Base-by-base conservation (phyloP, 2,329 filamentous ascomycete species). In the Clarireedia hainanense region DNA sequence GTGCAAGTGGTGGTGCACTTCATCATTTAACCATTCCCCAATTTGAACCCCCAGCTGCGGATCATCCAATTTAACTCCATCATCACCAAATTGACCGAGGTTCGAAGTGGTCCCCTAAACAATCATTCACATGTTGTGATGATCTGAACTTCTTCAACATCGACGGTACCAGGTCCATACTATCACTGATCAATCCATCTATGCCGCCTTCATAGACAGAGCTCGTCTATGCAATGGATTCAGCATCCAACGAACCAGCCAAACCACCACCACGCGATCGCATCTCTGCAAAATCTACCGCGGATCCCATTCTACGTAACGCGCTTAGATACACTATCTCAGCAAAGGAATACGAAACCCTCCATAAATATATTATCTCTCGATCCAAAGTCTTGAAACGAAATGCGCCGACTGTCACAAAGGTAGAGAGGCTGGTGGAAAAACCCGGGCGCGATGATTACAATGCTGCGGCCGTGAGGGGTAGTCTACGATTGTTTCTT, bases 271-370 rank as follows among this genome's bases (percentile, higher is more conserved):
- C 60, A 20, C 58, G 57, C 43, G 56, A 62, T 43, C 60, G 61
- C 20, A 40, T 65, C 45, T 66, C 66, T 3, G 65, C 67, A 9
- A 67, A 66, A 57, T 64, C 62, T 36, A 69, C 71, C 39, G 69
- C 72, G 57, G 87, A 92, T 63, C 86, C 88, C 5, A 79, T 95
- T 60, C 78, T 95, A 56, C 88, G 89, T 71, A 95, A 94, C 71
- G 85, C 89, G 45, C 78, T 96, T 57, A 86, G 91, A 63, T 91
- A 96, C 72, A 94, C 88, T 57, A 90, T 91, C 68, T 86, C 84
- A 6, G 84, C 89, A 43, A 84, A 86, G 70, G 91, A 96, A 71
- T 96, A 96, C 72, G 85, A 89, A 63, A 75, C 86, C 1, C 80
- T 96, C 17, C 90, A 96, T 71, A 85, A 86, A 67, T 91, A 91